Conservation (phyloP, 2,329 filamentous ascomycete species). For the Cryphonectria radicalis region DNA sequence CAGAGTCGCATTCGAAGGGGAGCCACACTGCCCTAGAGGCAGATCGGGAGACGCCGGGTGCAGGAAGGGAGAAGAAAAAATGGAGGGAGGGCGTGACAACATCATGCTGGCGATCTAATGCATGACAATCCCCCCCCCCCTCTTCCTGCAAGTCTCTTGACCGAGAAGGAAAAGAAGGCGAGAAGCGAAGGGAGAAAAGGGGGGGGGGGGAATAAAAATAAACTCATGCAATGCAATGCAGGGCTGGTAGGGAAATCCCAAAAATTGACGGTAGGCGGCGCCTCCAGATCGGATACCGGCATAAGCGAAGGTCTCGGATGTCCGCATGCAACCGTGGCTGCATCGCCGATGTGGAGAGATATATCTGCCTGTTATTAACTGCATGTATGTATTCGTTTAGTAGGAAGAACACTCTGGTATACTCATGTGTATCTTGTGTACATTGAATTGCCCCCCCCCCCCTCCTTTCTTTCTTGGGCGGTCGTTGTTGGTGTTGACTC, state of each 20-base stretch:
- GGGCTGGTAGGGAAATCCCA: not conserved
- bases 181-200: not conserved
- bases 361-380: not conserved
- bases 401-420: not conserved
- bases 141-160: not conserved
- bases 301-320: conserved; percentile 8
- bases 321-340: not conserved
- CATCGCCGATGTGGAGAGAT: not conserved
- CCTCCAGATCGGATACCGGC: conserved; percentile 4
- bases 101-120: not conserved
- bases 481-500: conserved; percentile 5
- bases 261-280: not conserved
- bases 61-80: too few species aligned
- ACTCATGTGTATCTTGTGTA: too few species aligned
- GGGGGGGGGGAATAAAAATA: too few species aligned
- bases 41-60: not conserved
- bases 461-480: not conserved
- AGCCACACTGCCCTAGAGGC: not conserved
- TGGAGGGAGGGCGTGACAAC: too few species aligned
- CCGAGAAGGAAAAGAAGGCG: not conserved
- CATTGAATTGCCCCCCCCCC: too few species aligned
- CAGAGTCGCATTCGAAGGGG: not conserved
- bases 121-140: not conserved
- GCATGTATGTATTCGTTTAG: not conserved
- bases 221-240: not conserved